Conservation (phyloP, 1,139 yeast species). For the Zygoascus sp. region DNA sequence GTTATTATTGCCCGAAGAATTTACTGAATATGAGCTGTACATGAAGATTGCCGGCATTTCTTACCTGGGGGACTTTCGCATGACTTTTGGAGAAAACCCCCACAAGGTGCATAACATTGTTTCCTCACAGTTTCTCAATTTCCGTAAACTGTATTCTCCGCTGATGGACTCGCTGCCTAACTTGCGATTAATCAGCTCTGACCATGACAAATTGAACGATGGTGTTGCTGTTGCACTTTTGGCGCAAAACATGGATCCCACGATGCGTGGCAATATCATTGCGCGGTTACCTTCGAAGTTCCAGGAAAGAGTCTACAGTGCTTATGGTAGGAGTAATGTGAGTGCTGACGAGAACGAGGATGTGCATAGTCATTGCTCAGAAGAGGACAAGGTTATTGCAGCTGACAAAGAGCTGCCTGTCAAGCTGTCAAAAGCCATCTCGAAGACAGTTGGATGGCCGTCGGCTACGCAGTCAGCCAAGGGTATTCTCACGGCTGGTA, state of each 20-base stretch:
- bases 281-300: constrained; percentile 50
- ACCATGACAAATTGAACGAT: constrained; percentile 19
- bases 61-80: constrained; percentile 87
- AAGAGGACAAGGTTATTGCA: constrained; percentile 41
- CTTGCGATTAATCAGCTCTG: constrained; percentile 26
- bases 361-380: constrained; percentile 20
- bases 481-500: constrained; percentile 85
- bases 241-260: constrained; percentile 36
- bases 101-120: constrained; percentile 84
- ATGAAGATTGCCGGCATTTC: constrained; percentile 75
- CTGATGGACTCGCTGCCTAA: constrained; percentile 47
- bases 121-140: constrained; percentile 62
- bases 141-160: constrained; percentile 69
- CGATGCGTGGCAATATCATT: constrained; percentile 38
- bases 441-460: constrained; percentile 60
- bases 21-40: constrained; percentile 64
- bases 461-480: constrained; percentile 73
- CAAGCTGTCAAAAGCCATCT: constrained; percentile 45
- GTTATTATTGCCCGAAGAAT: constrained; percentile 48
- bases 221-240: constrained; percentile 30
- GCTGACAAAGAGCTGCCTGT: constrained; percentile 39
- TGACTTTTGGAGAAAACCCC: constrained; percentile 86
- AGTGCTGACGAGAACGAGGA: constrained; percentile 13
- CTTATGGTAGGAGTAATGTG: constrained; percentile 30
- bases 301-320: constrained; percentile 41